Base-by-base conservation (phyloP, 2,329 filamentous ascomycete genomes). In the Nothophoma quercina region DNA sequence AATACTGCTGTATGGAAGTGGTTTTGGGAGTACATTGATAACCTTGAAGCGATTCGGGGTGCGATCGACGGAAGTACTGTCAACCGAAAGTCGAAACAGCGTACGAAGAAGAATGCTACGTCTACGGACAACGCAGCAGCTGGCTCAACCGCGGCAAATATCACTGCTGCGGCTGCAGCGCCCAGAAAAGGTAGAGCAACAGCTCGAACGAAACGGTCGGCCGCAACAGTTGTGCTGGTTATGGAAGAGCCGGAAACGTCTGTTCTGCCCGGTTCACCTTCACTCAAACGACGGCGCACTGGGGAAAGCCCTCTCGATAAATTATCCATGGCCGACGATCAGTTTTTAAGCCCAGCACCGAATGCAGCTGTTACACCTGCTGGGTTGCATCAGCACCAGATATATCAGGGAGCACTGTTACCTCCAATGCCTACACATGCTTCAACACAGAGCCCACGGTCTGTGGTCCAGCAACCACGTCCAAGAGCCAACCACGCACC, bases 1-100 rank as follows among this genome's bases (percentile, higher is more conserved):
- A 70, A 71, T 28, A 9, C 32, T 0, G 2, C 42, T 2, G 13
- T 61, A 0, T 75, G 72, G 72, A 68, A 58, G 9, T 64, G 60
- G 25, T 47, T 65, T 8, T 75, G 72, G 72, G 55, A 69, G 1
- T 73, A 56, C 18, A 58, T 74, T 8, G 62, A 70, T 3, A 47
- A 67, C 7, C 40, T 75, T 5, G 65, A 71, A 33, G 46, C 23
- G 0, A 62, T 64, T 18, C 56, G 67, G 29, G 67, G 67, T 15
- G 60, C 60, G 13, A 56, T 67, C 1, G 63, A 70, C 35, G 58
- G 63, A 10, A 62, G 43, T 23, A 68, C 62, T 4, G 34, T 63
- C 3, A 39, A 57, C 22, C 59, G 51, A 7, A 32, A 5, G 5
- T 57, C 36, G 18, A 39, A 28, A 12, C 26, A 25, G 19, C 36